These are phyloP conservation scores for Tolypocladium ovalisporum DNA, from an alignment of 2,329 filamentous ascomycete genomes.

Conservation along the genomic window DNA sequence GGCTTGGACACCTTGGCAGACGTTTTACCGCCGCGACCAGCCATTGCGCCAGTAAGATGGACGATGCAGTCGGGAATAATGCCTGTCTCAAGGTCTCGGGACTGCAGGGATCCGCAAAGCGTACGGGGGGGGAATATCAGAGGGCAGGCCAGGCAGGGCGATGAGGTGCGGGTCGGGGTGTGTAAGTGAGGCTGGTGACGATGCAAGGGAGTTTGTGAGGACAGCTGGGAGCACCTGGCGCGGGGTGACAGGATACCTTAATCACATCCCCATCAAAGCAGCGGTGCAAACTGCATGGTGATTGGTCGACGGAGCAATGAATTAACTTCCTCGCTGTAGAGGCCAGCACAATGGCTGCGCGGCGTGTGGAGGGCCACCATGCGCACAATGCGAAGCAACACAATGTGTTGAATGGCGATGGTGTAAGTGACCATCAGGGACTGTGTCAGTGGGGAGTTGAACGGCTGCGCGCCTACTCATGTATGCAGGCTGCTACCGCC, in stretches of 20 bases:
- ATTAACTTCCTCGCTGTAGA: not conserved
- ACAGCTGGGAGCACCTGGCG: constrained; percentile 13
- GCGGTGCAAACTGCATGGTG: not conserved
- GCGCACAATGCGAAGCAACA: not conserved
- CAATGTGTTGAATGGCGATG: not conserved
- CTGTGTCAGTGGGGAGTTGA: not conserved
- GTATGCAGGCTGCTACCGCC: not conserved
- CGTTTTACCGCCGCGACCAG: not conserved
- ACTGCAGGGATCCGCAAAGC: not conserved
- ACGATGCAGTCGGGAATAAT: not conserved
- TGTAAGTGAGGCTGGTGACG: not conserved
- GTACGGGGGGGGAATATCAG: not conserved
- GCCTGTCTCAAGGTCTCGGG: not conserved
- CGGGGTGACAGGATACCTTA: not conserved
- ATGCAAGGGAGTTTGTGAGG: not conserved
- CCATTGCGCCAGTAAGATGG: not conserved
- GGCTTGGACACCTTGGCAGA: not conserved
- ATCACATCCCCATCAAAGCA: not conserved
- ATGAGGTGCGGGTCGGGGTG: not conserved
- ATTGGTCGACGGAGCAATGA: not conserved
- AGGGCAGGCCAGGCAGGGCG: not conserved
- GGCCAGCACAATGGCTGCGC: not conserved
- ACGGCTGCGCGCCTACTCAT: not conserved
- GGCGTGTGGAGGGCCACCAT: not conserved
- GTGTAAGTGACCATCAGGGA: not conserved